Evolutionary conservation across 2,329 filamentous ascomycete species (phyloP).

Genomic region (Paramyrothecium roridum): DNA sequence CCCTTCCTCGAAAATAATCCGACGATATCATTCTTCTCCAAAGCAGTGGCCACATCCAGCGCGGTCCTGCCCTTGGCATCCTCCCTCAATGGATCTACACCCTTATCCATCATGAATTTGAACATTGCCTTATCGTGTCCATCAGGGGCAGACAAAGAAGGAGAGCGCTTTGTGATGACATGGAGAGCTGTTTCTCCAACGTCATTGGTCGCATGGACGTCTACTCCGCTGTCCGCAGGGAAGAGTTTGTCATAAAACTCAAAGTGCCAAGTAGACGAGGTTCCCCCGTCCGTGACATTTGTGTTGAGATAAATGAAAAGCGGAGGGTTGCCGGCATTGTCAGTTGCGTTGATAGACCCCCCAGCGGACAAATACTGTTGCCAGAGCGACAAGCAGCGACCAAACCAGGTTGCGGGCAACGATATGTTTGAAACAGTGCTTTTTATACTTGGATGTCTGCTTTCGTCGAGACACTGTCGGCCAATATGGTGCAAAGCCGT

Average conservation of each 20-base stretch:
- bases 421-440: not conserved
- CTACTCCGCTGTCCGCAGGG: conserved; percentile 6
- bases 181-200: conserved; percentile 14
- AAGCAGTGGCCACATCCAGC: conserved; percentile 17
- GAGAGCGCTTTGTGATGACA: conserved; percentile 3
- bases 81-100: conserved; percentile 15
- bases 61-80: conserved; percentile 14
- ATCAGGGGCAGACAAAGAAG: fast-evolving
- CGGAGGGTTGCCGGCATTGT: conserved; percentile 11
- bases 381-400: conserved; percentile 10
- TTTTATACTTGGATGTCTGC: not conserved
- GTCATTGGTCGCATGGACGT: conserved; percentile 10
- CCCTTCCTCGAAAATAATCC: conserved; percentile 9
- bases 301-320: conserved; percentile 2
- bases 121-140: conserved; percentile 13
- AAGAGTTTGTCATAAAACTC: conserved; percentile 11
- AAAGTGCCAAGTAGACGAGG: conserved; percentile 6
- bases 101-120: conserved; percentile 10
- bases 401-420: conserved; percentile 1
- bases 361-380: conserved; percentile 2
- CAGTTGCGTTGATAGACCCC: conserved; percentile 9
- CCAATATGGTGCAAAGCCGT: conserved; percentile 14
- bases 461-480: conserved; percentile 7
- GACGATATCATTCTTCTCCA: conserved; percentile 14
- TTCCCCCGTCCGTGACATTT: not conserved